Conservation (phyloP, 1,284 basidiomycete species). For the Ceratobasidium sp. region DNA sequence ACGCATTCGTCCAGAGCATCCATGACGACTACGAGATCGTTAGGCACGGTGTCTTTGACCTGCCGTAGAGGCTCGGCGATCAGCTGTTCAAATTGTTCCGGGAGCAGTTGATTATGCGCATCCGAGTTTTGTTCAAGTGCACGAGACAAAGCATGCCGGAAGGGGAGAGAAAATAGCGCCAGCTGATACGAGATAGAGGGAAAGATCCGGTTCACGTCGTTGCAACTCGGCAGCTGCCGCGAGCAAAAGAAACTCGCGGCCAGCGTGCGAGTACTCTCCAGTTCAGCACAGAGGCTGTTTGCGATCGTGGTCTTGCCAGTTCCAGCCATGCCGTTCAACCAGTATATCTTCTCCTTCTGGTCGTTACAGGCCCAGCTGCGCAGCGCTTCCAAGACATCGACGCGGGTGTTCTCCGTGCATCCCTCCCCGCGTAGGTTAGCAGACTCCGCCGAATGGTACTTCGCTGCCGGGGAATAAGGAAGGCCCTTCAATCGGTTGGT, state of each 20-base stretch:
- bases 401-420: slow-evolving; percentile 48
- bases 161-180: background rate
- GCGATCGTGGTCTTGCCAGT: no score
- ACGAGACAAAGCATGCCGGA: background rate
- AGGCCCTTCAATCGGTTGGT: background rate
- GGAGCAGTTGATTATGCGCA: background rate
- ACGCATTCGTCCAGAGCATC: slow-evolving; percentile 46
- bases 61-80: slow-evolving; percentile 7
- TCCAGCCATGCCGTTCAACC: slow-evolving; percentile 52
- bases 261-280: slow-evolving; percentile 46
- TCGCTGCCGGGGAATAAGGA: background rate
- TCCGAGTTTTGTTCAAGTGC: background rate
- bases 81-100: slow-evolving; percentile 28
- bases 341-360: slow-evolving; percentile 47
- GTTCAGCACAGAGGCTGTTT: slow-evolving; percentile 49
- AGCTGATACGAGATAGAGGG: slow-evolving; percentile 44
- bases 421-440: background rate
- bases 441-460: slow-evolving; percentile 8
- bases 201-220: slow-evolving; percentile 31
- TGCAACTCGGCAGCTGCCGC: slow-evolving; percentile 41
- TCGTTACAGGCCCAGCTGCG: slow-evolving; percentile 40
- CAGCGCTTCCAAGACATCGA: slow-evolving; percentile 47
- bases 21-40: slow-evolving; percentile 23
- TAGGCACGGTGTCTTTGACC: background rate
- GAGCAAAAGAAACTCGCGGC: slow-evolving; percentile 56